Base-by-base conservation (phyloP, 306 rosid genomes). In the Vigna radiata region DNA sequence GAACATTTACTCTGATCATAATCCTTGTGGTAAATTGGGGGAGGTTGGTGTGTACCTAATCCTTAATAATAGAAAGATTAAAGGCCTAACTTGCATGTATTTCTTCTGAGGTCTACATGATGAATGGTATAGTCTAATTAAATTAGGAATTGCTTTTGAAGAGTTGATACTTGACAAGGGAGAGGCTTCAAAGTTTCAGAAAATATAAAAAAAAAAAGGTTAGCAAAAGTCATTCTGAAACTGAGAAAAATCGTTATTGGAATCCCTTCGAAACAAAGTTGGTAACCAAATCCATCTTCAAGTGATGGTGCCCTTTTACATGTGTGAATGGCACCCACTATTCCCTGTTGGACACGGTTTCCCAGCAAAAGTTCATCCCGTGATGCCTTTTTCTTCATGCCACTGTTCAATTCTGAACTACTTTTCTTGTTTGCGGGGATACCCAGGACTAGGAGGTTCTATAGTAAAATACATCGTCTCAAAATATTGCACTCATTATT, bases 1-100 rank as follows among this genome's bases (percentile, higher is more conserved):
- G 48, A 61, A 72, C 41, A 64, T 82, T 18, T 67, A 18, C 73
- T 70, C 52, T 25, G 17, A 73, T 73, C 10, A 48, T 55, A 58
- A 78, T 70, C 17, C 19, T 79, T 13, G 67, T 58, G 8, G 59
- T 55, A 55, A 64, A 79, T 75, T 53, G 74, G 71, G 4, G 82
- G 81, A 31, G 58, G 77, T 85, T 74, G 83, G 78, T 83, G 23
- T 8, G 11, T 56, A 77, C 89, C 85, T 79, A 83, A 83, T 79
- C 75, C 73, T 7, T 17, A 29, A 47, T 70, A 56, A 44, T 29
- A 41, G 69, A 78, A 85, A 78, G 50, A 76, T 81, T 41, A 29
- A 61, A 69, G 70, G 81, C 77, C 66, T 63, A 54, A 70, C 29
- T 29, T 29, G 5, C 33, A 29, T 29, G 33, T 29, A 29, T 29